Base-by-base conservation (phyloP, 805 yeast genomes). In the Yamadazyma kitorensis region DNA sequence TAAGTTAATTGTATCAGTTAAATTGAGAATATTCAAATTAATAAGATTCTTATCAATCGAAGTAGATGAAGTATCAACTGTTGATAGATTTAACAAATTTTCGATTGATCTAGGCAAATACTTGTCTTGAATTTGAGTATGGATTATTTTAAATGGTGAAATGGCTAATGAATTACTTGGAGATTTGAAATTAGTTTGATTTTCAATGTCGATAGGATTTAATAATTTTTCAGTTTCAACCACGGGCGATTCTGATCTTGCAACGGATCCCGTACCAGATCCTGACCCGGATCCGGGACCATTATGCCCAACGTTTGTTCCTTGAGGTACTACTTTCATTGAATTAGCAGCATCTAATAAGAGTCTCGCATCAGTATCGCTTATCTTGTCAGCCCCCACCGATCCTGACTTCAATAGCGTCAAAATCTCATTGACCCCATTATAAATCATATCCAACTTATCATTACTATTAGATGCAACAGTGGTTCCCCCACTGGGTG, bases 1-100 rank as follows among this genome's bases (percentile, higher is more conserved):
- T 24, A 83, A 55, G 12, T 64, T 62, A 5, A 69, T 44, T 0
- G 77, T 76, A 43, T 80, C 78, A 3, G 57, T 54, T 25, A 64
- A 47, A 1, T 75, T 48, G 11, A 85, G 47, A 4, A 82, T 56
- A 1, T 76, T 75, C 17, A 72, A 47, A 2, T 72, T 45, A 3
- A 84, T 61, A 3, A 82, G 54, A 48, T 82, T 86, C 44, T 55
- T 61, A 31, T 49, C 24, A 18, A n/a, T 14, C 7, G 11, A 10
- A 10, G 47, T 29, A 13, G 15, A 11, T 5, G 29, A 11, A 11
- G 19, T 21, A 19, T 17, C 19, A 20, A 36, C 17, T 2, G 43
- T 30, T 1, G 53, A 38, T 13, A 48, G 33, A 20, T 43, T 41
- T 27, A 58, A 41, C 21, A 67, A 43, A 19, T 64, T 59, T 5